A percentile compares a stretch with the other conserved stretches of the same genome.
phyloP scores from a whole-genome alignment of 164 flowering plant species.

The Vitis rotundifolia region DNA sequence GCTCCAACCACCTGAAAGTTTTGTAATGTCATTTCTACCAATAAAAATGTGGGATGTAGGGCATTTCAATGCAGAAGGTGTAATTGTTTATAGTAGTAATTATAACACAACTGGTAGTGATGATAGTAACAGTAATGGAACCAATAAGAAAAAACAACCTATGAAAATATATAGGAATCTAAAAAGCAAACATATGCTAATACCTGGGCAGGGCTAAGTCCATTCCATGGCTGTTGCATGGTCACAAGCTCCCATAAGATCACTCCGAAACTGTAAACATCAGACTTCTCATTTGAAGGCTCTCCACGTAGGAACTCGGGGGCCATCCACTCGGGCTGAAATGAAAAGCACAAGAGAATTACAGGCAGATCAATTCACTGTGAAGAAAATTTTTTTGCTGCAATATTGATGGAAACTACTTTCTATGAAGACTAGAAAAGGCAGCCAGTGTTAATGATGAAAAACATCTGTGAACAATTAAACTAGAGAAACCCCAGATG shows the following conservation, averaged over 20 bases:
- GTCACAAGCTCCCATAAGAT: constrained; percentile 94
- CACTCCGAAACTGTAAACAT: constrained; percentile 97
- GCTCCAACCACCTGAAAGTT: constrained; percentile 93
- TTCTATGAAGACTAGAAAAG: constrained; percentile 6
- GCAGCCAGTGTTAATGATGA: background rate
- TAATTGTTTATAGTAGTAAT: background rate
- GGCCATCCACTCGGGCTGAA: constrained; percentile 99
- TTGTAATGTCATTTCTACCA: background rate
- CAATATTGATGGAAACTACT: constrained; percentile 23
- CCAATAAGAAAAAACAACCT: background rate
- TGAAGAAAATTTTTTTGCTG: constrained; percentile 29
- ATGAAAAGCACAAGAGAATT: constrained; percentile 34
- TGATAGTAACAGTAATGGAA: background rate
- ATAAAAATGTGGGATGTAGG: background rate
- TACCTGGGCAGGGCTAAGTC: constrained; percentile 94
- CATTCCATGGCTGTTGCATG: constrained; percentile 94
- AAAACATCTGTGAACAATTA: background rate
- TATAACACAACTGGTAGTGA: background rate
- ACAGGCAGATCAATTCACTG: constrained; percentile 29
- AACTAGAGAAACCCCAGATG: too few species aligned
- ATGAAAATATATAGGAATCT: background rate
- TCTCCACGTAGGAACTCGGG: constrained; percentile 98
- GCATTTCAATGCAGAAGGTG: background rate
- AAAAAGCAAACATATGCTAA: background rate
- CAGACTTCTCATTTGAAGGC: constrained; percentile 91